Evolutionary conservation across 768 basidiomycete species (phyloP), one percentile per base, ranked within the genome.

Genomic region (Clathrus columnatus): DNA sequence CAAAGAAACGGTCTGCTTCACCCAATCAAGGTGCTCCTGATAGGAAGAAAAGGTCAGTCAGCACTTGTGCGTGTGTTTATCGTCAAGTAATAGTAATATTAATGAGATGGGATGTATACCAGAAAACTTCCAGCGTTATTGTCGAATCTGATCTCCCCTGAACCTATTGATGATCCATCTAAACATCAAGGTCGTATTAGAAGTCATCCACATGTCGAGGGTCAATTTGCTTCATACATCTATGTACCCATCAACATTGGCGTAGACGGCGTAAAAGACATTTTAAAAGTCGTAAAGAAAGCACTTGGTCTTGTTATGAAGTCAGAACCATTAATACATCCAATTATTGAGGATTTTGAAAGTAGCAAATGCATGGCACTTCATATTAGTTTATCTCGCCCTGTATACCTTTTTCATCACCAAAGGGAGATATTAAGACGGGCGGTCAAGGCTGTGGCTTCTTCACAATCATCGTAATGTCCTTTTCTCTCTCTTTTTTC

Each of bases 381-480:
- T 29, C 94, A 96, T 62, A 72, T 98, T 42, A 95, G 92, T 1
- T 73, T 98, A 11, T 86, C 91, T 0, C 79, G 89, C 4, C 91
- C 92, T 8, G 76, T 87, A 26, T 91, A 81, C 63, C 70, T 96
- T 27, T 81, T 87, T 18, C 76, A 84, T 2, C 83, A 92, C 65
- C 92, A 96, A 67, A 73, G 82, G 56, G 82, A 88, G 29, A 83
- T 83, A 2, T 70, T 95, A 36, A 85, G 81, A 60, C 72, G 71
- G 27, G 79, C 80, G 0, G 75, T 92, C 24, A 81, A 74, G 61
- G 64, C 65, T 14, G 63, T 80, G 7, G 81, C 83, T 56, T 75
- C 69, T 56, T 65, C 64, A 3, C 72, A 70, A 61, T 61, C 66
- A 48, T 67, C 75, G 87, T 82, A 67, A 64, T 44, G 76, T 73